Conservation (phyloP, 495 filamentous ascomycete species). For the Penicillium chermesinum region DNA sequence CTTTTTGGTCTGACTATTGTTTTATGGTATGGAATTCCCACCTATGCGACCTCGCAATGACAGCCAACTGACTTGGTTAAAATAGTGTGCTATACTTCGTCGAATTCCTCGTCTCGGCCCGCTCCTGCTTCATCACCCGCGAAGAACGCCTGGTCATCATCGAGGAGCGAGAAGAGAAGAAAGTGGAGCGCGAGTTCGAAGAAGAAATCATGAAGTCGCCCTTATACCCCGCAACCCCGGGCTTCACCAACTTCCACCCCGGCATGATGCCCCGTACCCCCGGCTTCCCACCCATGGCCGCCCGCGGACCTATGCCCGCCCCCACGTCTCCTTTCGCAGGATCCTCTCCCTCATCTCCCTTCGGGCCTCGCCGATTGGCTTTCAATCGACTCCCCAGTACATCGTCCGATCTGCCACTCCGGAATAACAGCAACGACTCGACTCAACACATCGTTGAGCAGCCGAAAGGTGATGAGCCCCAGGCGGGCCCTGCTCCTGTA, state of each 20-base stretch:
- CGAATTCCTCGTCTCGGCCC: conserved; percentile 52
- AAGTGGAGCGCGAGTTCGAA: conserved; percentile 39
- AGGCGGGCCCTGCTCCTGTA: conserved; percentile 23
- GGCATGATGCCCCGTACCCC: conserved; percentile 24
- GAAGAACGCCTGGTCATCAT: conserved; percentile 31
- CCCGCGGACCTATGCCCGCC: background rate
- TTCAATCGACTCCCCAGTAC: conserved; percentile 36
- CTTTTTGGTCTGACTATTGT: conserved; percentile 65
- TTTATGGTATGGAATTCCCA: conserved; percentile 58
- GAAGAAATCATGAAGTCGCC: conserved; percentile 44
- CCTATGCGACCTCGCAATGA: background rate
- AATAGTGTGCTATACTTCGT: conserved; percentile 50
- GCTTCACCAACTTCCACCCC: conserved; percentile 3
- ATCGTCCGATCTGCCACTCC: conserved; percentile 40
- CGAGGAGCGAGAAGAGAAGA: conserved; percentile 37
- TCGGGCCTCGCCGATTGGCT: conserved; percentile 38
- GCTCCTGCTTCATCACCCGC: conserved; percentile 56
- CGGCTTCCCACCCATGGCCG: conserved; percentile 21
- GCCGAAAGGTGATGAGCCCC: conserved; percentile 4
- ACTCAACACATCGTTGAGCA: conserved; percentile 10
- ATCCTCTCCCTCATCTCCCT: conserved; percentile 19
- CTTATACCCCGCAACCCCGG: conserved; percentile 33
- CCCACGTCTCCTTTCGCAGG: background rate
- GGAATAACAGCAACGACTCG: conserved; percentile 24
- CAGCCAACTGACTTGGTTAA: conserved; percentile 14